Conservation (phyloP, 129 eudicot species). For the Gnaphalium uliginosum region DNA sequence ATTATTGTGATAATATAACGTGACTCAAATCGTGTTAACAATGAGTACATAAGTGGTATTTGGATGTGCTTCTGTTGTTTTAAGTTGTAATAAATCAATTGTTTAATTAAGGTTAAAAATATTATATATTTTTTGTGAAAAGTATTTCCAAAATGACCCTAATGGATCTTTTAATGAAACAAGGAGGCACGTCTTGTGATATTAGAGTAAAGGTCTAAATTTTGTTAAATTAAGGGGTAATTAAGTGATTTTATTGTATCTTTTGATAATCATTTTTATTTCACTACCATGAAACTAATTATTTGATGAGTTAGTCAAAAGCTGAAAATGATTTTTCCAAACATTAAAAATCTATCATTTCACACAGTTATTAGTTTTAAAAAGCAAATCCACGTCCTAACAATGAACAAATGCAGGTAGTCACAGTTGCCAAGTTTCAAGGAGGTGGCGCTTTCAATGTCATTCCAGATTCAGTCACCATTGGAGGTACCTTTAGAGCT, state of each 20-base stretch:
- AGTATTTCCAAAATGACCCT: not conserved
- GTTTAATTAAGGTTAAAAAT: not conserved
- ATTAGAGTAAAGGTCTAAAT: not conserved
- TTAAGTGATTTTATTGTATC: not conserved
- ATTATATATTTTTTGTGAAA: no score
- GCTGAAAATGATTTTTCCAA: not conserved
- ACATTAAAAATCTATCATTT: no score
- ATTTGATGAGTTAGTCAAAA: not conserved
- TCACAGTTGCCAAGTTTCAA: constrained; percentile 88
- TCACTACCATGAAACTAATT: not conserved
- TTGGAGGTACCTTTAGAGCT: constrained; percentile 92
- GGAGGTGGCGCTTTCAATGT: constrained; percentile 97
- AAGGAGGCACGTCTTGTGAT: not conserved
- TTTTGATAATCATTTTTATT: no score
- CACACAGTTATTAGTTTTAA: no score
- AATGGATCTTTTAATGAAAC: not conserved
- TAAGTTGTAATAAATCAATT: no score
- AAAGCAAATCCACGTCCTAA: not conserved
- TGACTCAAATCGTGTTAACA: not conserved
- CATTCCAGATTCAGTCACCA: constrained; percentile 92
- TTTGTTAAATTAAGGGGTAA: not conserved
- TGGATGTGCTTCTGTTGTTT: no score
- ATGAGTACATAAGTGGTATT: not conserved
- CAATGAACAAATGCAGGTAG: constrained; percentile 58
- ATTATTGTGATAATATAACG: not conserved